Evolutionary conservation across 2,329 filamentous ascomycete species (phyloP).

Genomic region (Fusarium sp.): DNA sequence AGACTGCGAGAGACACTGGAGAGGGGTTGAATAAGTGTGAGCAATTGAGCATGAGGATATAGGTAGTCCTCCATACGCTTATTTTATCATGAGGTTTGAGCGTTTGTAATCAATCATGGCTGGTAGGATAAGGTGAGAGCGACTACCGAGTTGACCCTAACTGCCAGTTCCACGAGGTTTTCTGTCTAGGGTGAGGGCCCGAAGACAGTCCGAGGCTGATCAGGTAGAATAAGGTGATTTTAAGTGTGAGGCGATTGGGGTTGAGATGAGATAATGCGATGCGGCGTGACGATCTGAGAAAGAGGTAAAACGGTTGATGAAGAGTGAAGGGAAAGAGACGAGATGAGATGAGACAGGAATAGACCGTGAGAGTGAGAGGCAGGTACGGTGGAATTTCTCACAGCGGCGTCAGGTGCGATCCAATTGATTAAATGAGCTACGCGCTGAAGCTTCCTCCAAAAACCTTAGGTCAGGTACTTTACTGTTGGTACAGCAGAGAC

Average conservation of each 20-base stretch:
- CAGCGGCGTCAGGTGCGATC: not conserved
- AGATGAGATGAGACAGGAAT: not conserved
- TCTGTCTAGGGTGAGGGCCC: not conserved
- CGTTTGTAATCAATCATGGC: conserved; percentile 43
- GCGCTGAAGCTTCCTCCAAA: not conserved
- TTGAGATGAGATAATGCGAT: conserved; percentile 8
- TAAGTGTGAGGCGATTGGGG: conserved; percentile 12
- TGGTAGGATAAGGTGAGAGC: conserved; percentile 12
- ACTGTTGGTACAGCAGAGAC: conserved; percentile 4
- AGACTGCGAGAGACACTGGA: conserved; percentile 4
- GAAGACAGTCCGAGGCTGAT: conserved; percentile 13
- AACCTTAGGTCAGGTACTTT: not conserved
- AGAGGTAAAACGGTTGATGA: not conserved
- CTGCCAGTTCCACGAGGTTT: conserved; percentile 1
- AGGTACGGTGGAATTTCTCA: conserved; percentile 5
- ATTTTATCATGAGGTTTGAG: conserved; percentile 30
- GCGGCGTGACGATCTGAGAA: not conserved
- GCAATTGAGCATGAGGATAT: conserved; percentile 23
- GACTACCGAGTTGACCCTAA: conserved; percentile 8
- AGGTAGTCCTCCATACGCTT: conserved; percentile 16
- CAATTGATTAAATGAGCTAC: conserved; percentile 17
- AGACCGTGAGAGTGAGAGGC: conserved; percentile 6
- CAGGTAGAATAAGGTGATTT: conserved; percentile 11
- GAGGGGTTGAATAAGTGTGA: not conserved
- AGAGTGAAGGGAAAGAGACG: not conserved